Evolutionary conservation across 1,284 basidiomycete species (phyloP), one percentile per base, ranked within the genome.

Genomic region (Cutaneotrichosporon mucoides): DNA sequence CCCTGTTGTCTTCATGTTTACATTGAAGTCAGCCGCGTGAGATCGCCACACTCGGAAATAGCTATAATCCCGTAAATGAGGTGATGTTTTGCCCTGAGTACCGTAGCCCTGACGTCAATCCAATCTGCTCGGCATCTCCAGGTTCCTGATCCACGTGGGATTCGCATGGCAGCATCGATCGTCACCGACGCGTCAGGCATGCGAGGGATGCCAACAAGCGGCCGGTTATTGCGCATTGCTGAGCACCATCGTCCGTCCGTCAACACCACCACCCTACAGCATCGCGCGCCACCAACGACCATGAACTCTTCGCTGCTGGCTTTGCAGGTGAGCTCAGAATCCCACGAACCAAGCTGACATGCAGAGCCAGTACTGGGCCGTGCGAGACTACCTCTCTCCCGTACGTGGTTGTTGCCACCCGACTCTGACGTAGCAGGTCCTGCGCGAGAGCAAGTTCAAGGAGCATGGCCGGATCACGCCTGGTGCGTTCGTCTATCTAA

Each of bases 391-490:
- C 78, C 87, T 99, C 62, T 92, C 92, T 62, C 95, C 95, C 5
- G 92, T 93, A 76, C 50, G 76, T 69, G 40, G 2, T 10, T 34
- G 6, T 60, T 59, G 59, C 64, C 61, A 56, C 63, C n/a, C 57
- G n/a, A 11, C 41, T 16, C 52, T 55, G 55, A 59, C 36, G 6
- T 3, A 24, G 10, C 59, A 93, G 92, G 94, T 98, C 37, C 84
- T 99, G 68, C 89, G 89, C 73, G 95, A 99, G 81, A 93, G 90
- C 81, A 98, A 98, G 78, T 99, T 99, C 83, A 98, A 96, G 78
- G 95, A 99, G 78, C 92, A 97, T 73, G 95, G 95, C 10, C 83
- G 94, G 57, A 95, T 96, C 72, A 97, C 90, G 13, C 94, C 93
- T 64, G 93, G 92, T 95, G 64, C 53, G 86, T 76, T n/a, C 13